phyloP scores from a whole-genome alignment of 2,329 filamentous ascomycete genomes.

The Colletotrichum graminicola region DNA sequence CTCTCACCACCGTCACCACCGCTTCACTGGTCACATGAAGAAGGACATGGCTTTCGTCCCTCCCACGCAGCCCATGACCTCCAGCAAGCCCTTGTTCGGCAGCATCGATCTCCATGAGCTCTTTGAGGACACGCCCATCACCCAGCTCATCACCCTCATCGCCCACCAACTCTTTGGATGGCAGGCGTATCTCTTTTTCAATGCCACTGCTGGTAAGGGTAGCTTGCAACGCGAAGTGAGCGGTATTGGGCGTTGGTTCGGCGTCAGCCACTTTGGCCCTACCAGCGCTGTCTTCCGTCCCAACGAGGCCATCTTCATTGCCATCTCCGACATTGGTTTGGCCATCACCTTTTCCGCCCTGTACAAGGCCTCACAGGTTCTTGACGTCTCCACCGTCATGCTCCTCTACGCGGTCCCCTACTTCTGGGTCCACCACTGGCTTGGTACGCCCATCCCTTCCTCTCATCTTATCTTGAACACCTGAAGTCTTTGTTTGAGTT shows the following conservation, averaged over 20 bases:
- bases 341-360: slow-evolving; percentile 63
- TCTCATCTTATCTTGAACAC: background rate
- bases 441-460: slow-evolving; percentile 60
- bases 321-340: slow-evolving; percentile 72
- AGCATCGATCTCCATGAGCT: slow-evolving; percentile 63
- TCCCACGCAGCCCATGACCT: slow-evolving; percentile 55
- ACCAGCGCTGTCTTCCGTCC: slow-evolving; percentile 71
- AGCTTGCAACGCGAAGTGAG: slow-evolving; percentile 60
- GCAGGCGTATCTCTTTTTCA: slow-evolving; percentile 73
- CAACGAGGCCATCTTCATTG: slow-evolving; percentile 67
- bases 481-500: slow-evolving; percentile 11
- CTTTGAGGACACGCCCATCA: slow-evolving; percentile 73
- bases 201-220: slow-evolving; percentile 63
- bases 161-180: slow-evolving; percentile 74
- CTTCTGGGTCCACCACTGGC: slow-evolving; percentile 79
- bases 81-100: slow-evolving; percentile 50
- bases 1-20: slow-evolving; percentile 77
- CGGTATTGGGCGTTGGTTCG: slow-evolving; percentile 53
- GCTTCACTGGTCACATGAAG: slow-evolving; percentile 75
- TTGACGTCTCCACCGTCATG: slow-evolving; percentile 69
- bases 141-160: slow-evolving; percentile 66
- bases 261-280: slow-evolving; percentile 71
- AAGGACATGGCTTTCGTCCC: slow-evolving; percentile 77
- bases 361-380: slow-evolving; percentile 62
- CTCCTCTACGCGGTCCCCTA: slow-evolving; percentile 74